Conservation (phyloP, 495 filamentous ascomycete species). For the Neurospora pannonica region DNA sequence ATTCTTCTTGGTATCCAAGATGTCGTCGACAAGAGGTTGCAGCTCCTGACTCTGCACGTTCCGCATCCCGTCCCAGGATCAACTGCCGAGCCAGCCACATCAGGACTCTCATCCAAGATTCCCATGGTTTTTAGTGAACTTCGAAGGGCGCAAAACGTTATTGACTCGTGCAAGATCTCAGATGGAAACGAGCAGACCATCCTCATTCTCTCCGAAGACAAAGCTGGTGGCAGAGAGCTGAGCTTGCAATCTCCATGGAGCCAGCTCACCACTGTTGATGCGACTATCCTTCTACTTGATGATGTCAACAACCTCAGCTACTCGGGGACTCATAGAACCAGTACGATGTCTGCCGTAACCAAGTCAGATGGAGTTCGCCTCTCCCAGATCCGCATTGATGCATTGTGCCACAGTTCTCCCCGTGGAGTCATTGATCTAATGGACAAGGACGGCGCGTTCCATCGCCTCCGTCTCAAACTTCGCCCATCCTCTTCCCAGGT, state of each 20-base stretch:
- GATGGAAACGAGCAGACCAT: constrained; percentile 57
- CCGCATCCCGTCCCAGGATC: constrained; percentile 20
- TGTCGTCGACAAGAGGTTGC: constrained; percentile 51
- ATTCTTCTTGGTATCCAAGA: constrained; percentile 63
- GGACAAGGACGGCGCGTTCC: constrained; percentile 49
- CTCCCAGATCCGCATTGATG: constrained; percentile 27
- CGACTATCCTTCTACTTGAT: constrained; percentile 34
- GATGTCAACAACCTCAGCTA: constrained; percentile 31
- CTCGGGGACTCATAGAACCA: constrained; percentile 18
- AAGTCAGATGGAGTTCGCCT: constrained; percentile 10
- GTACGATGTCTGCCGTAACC: not conserved
- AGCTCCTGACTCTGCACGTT: constrained; percentile 53
- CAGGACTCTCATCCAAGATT: constrained; percentile 14
- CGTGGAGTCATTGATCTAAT: constrained; percentile 55
- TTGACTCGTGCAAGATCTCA: constrained; percentile 64
- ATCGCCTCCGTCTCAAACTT: constrained; percentile 58
- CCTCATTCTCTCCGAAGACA: constrained; percentile 56
- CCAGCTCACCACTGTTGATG: constrained; percentile 43
- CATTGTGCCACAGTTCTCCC: constrained; percentile 34
- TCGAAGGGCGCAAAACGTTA: constrained; percentile 47
- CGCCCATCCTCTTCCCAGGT: constrained; percentile 54
- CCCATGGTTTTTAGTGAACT: constrained; percentile 33
- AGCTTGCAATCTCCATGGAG: constrained; percentile 72
- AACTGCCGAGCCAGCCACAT: not conserved
- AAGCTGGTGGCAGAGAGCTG: constrained; percentile 52